Evolutionary conservation across 257 asterid species (phyloP).

Genomic region (Primulina eburnea): DNA sequence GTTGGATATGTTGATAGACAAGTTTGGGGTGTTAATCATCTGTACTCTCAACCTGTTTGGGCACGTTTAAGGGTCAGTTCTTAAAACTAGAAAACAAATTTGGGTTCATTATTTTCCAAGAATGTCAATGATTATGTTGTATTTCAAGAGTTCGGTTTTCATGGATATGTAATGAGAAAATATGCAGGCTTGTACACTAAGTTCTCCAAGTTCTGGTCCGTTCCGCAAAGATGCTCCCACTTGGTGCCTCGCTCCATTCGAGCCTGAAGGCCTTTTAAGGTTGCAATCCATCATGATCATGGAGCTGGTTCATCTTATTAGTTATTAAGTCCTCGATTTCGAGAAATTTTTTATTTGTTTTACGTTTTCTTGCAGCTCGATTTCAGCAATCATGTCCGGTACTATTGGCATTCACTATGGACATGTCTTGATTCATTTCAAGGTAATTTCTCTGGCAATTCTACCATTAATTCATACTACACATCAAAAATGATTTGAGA

Average conservation of each 20-base stretch:
- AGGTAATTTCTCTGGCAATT: slow-evolving; percentile 34
- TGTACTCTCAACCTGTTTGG: slow-evolving; percentile 74
- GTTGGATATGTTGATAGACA: slow-evolving; percentile 88
- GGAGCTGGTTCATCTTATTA: too few species aligned
- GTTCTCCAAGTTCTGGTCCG: slow-evolving; percentile 64
- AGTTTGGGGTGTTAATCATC: slow-evolving; percentile 88
- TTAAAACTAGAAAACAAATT: neutral
- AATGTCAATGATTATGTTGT: slow-evolving; percentile 5
- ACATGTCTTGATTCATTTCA: slow-evolving; percentile 72
- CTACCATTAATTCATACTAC: neutral
- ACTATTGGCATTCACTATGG: slow-evolving; percentile 88
- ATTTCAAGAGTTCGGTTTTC: neutral
- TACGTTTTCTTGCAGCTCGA: slow-evolving; percentile 43
- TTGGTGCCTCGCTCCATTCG: slow-evolving; percentile 89
- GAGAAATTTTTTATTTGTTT: neutral
- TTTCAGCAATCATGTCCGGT: slow-evolving; percentile 78
- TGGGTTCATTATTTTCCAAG: neutral
- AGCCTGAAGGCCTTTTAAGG: slow-evolving; percentile 88
- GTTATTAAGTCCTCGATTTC: neutral
- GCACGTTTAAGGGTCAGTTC: slow-evolving; percentile 38
- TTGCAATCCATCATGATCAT: slow-evolving; percentile 1
- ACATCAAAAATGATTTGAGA: neutral
- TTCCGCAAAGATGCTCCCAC: slow-evolving; percentile 61
- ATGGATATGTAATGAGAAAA: neutral
- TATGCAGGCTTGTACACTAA: slow-evolving; percentile 72